phyloP scores from a whole-genome alignment of 495 filamentous ascomycete genomes.

The Podospora appendiculata region DNA sequence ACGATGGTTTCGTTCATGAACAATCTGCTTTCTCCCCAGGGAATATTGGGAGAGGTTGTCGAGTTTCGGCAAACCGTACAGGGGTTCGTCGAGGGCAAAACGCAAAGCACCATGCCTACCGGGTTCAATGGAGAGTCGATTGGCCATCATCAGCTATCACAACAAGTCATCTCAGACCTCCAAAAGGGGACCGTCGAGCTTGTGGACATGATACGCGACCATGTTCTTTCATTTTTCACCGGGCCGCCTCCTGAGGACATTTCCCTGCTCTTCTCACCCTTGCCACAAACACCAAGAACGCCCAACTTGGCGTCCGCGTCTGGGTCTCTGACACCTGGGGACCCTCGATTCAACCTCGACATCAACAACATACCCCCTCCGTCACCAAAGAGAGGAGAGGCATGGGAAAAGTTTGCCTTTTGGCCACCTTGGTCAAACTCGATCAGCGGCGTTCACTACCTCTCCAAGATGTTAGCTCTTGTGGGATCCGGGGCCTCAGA shows the following conservation, averaged over 20 bases:
- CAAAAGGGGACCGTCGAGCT: slow-evolving; percentile 74
- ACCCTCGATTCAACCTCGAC: slow-evolving; percentile 72
- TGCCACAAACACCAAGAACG: slow-evolving; percentile 62
- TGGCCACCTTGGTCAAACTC: slow-evolving; percentile 93
- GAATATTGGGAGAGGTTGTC: slow-evolving; percentile 79
- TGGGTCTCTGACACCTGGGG: slow-evolving; percentile 39
- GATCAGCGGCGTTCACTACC: slow-evolving; percentile 77
- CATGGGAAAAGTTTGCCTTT: slow-evolving; percentile 93
- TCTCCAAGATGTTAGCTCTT: slow-evolving; percentile 68
- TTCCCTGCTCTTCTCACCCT: slow-evolving; percentile 71
- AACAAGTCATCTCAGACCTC: slow-evolving; percentile 60
- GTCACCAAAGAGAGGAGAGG: slow-evolving; percentile 64
- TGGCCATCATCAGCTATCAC: slow-evolving; percentile 74
- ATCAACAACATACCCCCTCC: slow-evolving; percentile 68
- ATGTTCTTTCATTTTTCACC: slow-evolving; percentile 72
- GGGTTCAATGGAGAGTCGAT: slow-evolving; percentile 80
- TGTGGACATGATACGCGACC: slow-evolving; percentile 71
- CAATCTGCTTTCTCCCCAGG: slow-evolving; percentile 62
- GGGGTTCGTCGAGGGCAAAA: slow-evolving; percentile 81
- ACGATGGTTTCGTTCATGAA: slow-evolving; percentile 65
- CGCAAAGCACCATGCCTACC: slow-evolving; percentile 69
- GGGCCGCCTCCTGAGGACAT: slow-evolving; percentile 87
- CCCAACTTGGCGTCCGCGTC: slow-evolving; percentile 42
- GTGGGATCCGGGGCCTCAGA: slow-evolving; percentile 81
- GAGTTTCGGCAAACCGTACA: slow-evolving; percentile 92